Evolutionary conservation across 495 filamentous ascomycete genomes (phyloP).

Genomic region (Lindgomyces ingoldianus): DNA sequence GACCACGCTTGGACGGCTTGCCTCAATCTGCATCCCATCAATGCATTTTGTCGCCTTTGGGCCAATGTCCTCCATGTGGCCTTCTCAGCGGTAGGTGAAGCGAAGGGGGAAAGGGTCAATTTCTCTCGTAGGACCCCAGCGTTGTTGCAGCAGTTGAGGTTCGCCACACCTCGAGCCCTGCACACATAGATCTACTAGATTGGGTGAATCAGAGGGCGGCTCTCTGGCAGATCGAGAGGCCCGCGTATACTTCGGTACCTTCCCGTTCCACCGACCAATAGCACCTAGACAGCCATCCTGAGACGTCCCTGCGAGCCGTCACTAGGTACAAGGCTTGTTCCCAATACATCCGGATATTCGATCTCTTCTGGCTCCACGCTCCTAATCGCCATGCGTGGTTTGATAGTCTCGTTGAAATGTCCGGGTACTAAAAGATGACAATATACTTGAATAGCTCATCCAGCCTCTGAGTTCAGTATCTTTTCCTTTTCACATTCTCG

Average conservation of each 20-base stretch:
- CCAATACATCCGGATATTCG: conserved; percentile 39
- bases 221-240: conserved; percentile 17
- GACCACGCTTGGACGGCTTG: conserved; percentile 6
- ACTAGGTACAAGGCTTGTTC: conserved; percentile 35
- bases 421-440: conserved; percentile 36
- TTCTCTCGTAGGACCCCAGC: neutral
- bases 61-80: conserved; percentile 13
- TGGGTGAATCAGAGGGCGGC: conserved; percentile 10
- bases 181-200: conserved; percentile 34
- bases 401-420: conserved; percentile 19
- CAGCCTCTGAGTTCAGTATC: conserved; percentile 6
- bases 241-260: conserved; percentile 29
- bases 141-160: neutral
- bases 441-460: conserved; percentile 27
- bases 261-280: conserved; percentile 35
- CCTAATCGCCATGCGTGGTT: conserved; percentile 23
- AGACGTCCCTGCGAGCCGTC: conserved; percentile 27
- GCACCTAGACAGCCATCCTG: conserved; percentile 9
- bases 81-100: neutral
- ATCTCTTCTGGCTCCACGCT: conserved; percentile 23
- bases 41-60: conserved; percentile 7
- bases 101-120: too few relatives aligned
- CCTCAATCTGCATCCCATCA: conserved; percentile 23
- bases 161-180: conserved; percentile 20
- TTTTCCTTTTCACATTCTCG: conserved; percentile 15